A percentile compares a stretch with the other conserved stretches of the same genome.
Evolutionary conservation across 441 rosid genomes (phyloP).

Genomic region (Codiaeum variegatum): DNA sequence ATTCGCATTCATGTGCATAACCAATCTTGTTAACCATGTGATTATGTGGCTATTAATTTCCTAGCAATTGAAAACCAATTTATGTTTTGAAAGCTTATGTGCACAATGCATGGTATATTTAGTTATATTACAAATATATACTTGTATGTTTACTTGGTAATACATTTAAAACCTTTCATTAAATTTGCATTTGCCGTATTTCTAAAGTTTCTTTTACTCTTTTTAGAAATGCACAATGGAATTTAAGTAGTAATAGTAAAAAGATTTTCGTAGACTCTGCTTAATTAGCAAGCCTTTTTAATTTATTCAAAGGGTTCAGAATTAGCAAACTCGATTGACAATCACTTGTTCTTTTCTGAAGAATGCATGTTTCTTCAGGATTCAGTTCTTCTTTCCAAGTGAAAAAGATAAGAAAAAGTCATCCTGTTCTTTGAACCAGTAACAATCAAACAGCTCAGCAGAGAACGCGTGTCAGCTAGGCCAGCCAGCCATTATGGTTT

Average conservation of each 20-base stretch:
- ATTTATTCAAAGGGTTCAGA: too few relatives aligned
- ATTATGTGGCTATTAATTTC: not conserved
- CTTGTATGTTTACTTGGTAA: not conserved
- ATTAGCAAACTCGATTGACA: too few relatives aligned
- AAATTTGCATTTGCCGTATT: too few relatives aligned
- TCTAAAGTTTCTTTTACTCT: too few relatives aligned
- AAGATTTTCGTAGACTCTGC: too few relatives aligned
- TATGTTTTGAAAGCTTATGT: not conserved
- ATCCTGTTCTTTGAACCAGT: conserved; percentile 14
- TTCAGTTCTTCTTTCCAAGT: too few relatives aligned
- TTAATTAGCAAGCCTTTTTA: too few relatives aligned
- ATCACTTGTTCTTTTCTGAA: too few relatives aligned
- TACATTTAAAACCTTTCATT: too few relatives aligned
- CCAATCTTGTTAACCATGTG: not conserved
- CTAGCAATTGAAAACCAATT: not conserved
- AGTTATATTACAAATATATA: not conserved
- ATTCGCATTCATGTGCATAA: not conserved
- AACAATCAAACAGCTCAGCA: not conserved
- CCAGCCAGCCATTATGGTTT: not conserved
- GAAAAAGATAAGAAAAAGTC: not conserved
- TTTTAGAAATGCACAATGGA: too few relatives aligned
- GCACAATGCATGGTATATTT: not conserved
- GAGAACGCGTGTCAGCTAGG: conserved; percentile 2
- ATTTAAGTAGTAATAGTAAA: too few relatives aligned
- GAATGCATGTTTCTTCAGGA: too few relatives aligned